Evolutionary conservation across 2,329 filamentous ascomycete species (phyloP), one percentile per base, ranked within the genome.

Genomic region (Pseudocercospora crystallina): DNA sequence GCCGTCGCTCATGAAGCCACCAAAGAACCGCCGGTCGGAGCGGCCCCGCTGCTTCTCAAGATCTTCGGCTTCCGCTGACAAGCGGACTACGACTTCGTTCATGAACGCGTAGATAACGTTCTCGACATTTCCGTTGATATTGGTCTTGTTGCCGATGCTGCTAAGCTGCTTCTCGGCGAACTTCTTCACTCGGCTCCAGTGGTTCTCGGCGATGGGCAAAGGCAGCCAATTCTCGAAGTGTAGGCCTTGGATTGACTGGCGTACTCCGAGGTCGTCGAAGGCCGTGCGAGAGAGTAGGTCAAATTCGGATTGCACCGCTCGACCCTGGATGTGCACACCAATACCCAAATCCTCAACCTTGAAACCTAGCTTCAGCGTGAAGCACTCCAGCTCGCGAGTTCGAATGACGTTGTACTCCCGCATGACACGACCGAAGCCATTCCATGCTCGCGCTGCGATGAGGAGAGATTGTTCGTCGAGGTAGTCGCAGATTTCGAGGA

Each of bases 341-440:
- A 63, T 49, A n/a, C 59, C 59, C 5, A 61, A 49, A 9, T 51
- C 42, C 10, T 47, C 43, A 31, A 49, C 45, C 17, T 51, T 51
- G 45, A 59, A 61, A 42, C 57, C 55, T 11, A 49, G 41, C 47
- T 61, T 63, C 11, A 61, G 45, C 5, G 57, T 54, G 48, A 61
- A 61, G 54, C 58, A 61, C 33, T 58, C 56, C 39, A 63, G 47
- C 32, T 62, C 57, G 33, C 59, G 59, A 14, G 45, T 55, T 9
- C 49, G 46, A 38, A 62, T 37, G 35, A 61, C 42, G 44, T 61
- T 59, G 47, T 59, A 52, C 9, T 38, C 14, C 8, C 43, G 51
- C 32, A 59, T 41, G 10, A 60, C 26, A 9, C 49, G 43, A 11
- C 53, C 47, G 39, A 62, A 60, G 15, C 59, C 50, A 20, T 54